These are phyloP conservation scores for Jackrogersella multiformis DNA, from an alignment of 495 filamentous ascomycete genomes.

Conservation along the genomic window DNA sequence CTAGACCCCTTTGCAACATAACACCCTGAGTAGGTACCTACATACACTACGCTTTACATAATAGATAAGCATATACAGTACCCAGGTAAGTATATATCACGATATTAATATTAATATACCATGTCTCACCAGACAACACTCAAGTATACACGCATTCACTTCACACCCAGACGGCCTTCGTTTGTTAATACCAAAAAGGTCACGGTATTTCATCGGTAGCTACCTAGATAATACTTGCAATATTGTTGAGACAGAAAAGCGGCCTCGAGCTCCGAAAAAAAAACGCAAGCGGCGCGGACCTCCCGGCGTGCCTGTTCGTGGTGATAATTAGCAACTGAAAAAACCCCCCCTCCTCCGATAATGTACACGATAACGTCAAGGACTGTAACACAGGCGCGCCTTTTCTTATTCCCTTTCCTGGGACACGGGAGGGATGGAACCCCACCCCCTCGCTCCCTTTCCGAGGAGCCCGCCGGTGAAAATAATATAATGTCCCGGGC, in stretches of 20 bases:
- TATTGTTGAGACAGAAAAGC: not conserved
- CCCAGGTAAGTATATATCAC: too few species aligned
- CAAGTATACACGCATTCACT: not conserved
- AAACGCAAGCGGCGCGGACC: not conserved
- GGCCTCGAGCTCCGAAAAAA: not conserved
- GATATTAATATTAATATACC: too few species aligned
- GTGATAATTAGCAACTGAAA: conserved; percentile 34
- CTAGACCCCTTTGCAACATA: too few species aligned
- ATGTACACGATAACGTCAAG: conserved; percentile 40
- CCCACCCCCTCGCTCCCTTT: not conserved
- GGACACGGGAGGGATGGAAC: not conserved
- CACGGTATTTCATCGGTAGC: conserved; percentile 18
- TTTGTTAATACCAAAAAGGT: conserved; percentile 3
- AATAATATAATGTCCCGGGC: conserved; percentile 18
- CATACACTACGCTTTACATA: too few species aligned
- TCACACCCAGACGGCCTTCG: not conserved
- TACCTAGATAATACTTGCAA: conserved; percentile 7
- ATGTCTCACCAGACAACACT: too few species aligned
- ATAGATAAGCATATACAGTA: too few species aligned
- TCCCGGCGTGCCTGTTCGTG: too few species aligned
- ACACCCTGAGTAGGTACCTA: too few species aligned
- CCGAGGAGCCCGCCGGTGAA: not conserved
- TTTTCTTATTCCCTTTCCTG: conserved; percentile 2
- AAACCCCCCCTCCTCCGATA: conserved; percentile 20
- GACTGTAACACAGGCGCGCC: conserved; percentile 27